phyloP scores from a whole-genome alignment of 225 moss, liverwort and hornwort species.

The Climacium dendroides region DNA sequence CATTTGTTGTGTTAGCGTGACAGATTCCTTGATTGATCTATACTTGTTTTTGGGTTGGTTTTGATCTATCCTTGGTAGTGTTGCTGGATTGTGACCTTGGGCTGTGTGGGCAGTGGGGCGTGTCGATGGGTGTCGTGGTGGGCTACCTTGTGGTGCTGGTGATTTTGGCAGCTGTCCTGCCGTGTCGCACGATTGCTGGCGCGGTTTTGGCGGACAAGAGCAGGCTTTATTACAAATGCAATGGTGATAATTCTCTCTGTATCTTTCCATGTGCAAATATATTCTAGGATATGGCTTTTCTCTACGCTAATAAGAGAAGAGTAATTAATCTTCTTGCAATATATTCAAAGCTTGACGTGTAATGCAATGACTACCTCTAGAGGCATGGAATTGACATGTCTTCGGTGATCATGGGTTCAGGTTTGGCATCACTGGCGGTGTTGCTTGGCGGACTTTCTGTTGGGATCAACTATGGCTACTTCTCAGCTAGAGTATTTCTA shows the following conservation, averaged over 20 bases:
- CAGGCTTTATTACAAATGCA: slow-evolving; percentile 66
- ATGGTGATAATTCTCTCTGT: slow-evolving; percentile 32
- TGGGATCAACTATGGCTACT: slow-evolving; percentile 26
- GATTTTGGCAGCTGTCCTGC: slow-evolving; percentile 52
- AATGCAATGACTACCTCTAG: not conserved
- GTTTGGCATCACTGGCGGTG: slow-evolving; percentile 57
- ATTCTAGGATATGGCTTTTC: not conserved
- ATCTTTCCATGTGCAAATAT: not conserved
- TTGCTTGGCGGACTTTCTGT: slow-evolving; percentile 42
- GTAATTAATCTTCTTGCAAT: not conserved
- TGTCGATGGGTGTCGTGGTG: slow-evolving; percentile 27
- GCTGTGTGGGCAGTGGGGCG: slow-evolving; percentile 7
- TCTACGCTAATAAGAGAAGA: not conserved
- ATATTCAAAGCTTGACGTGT: not conserved
- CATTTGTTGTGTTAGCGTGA: not conserved
- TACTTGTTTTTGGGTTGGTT: not conserved
- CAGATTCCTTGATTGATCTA: not conserved
- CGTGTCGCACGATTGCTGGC: slow-evolving; percentile 59
- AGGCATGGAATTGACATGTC: not conserved
- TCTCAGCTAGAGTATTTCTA: slow-evolving; percentile 46
- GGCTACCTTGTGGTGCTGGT: slow-evolving; percentile 62
- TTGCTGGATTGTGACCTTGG: not conserved
- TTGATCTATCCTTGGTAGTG: not conserved
- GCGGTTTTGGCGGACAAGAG: slow-evolving; percentile 64
- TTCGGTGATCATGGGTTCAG: slow-evolving; percentile 17